These are phyloP conservation scores for Letharia lupina DNA, from an alignment of 495 filamentous ascomycete species.

Conservation along the genomic window DNA sequence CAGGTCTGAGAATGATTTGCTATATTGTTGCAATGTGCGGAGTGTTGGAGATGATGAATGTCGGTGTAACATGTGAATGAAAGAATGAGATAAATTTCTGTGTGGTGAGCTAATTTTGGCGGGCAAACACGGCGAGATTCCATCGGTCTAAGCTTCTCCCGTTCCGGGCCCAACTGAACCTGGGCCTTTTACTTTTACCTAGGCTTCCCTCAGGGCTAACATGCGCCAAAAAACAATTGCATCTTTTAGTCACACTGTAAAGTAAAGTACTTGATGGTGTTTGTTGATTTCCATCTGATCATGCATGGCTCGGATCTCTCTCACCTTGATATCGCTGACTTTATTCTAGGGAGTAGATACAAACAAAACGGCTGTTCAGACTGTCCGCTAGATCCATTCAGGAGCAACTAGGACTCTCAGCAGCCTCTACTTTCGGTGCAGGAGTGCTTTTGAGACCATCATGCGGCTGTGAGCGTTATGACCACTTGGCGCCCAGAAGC, in stretches of 20 bases:
- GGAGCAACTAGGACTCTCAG: too few relatives aligned
- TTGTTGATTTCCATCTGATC: background rate
- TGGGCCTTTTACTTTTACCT: background rate
- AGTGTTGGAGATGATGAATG: background rate
- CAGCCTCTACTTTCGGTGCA: background rate
- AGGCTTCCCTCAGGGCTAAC: background rate
- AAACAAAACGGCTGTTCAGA: too few relatives aligned
- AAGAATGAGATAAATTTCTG: background rate
- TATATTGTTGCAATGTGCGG: background rate
- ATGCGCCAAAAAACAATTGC: background rate
- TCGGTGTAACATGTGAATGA: background rate
- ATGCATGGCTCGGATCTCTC: background rate
- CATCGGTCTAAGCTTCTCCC: background rate
- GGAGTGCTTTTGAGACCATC: background rate
- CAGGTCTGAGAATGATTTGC: background rate
- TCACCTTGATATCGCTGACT: too few relatives aligned
- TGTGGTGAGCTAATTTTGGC: constrained; percentile 4
- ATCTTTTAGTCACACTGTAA: background rate
- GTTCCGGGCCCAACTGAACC: background rate
- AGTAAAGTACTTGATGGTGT: background rate
- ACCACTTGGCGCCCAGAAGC: background rate
- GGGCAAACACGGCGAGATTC: background rate
- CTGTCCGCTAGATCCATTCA: too few relatives aligned
- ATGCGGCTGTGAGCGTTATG: background rate
- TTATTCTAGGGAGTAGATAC: too few relatives aligned